Conservation (phyloP, 805 yeast genomes). For the Teunomyces panamensis region DNA sequence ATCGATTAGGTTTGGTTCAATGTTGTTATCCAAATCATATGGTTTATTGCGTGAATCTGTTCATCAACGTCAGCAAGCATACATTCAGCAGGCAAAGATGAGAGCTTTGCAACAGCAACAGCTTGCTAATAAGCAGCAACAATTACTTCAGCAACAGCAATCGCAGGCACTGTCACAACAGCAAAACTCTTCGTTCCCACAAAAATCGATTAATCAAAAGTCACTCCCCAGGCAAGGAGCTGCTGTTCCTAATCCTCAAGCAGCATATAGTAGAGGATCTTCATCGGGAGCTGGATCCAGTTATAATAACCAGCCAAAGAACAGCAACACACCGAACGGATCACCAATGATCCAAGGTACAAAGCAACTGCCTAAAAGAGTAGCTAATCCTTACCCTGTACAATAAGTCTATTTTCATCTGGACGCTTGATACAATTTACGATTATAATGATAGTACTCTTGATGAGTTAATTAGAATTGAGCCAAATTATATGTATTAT, state of each 20-base stretch:
- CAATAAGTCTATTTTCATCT: conserved; percentile 1
- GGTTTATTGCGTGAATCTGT: conserved; percentile 76
- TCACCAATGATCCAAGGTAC: conserved; percentile 1
- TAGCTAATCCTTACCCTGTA: conserved; percentile 3
- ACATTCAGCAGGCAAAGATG: conserved; percentile 49
- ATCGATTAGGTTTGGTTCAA: conserved; percentile 85
- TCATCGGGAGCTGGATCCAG: not conserved
- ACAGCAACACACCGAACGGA: not conserved
- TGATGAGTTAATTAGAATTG: conserved; percentile 1
- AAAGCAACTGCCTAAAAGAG: conserved; percentile 3
- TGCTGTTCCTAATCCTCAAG: not conserved
- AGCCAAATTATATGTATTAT: conserved; percentile 2
- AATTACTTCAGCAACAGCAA: not conserved
- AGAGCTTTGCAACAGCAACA: conserved; percentile 43
- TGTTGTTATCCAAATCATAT: conserved; percentile 83
- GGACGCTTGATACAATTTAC: conserved; percentile 1
- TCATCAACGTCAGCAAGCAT: conserved; percentile 56
- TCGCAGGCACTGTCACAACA: conserved; percentile 2
- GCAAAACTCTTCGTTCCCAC: conserved; percentile 1
- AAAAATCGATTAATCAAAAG: not conserved
- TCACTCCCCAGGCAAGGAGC: not conserved
- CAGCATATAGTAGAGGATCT: conserved; percentile 1
- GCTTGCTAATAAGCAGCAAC: conserved; percentile 12
- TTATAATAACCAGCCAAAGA: not conserved
- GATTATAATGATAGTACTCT: conserved; percentile 2